These are phyloP conservation scores for Talaromyces pinophilus DNA, from an alignment of 2,329 filamentous ascomycete species.

Conservation along the genomic window DNA sequence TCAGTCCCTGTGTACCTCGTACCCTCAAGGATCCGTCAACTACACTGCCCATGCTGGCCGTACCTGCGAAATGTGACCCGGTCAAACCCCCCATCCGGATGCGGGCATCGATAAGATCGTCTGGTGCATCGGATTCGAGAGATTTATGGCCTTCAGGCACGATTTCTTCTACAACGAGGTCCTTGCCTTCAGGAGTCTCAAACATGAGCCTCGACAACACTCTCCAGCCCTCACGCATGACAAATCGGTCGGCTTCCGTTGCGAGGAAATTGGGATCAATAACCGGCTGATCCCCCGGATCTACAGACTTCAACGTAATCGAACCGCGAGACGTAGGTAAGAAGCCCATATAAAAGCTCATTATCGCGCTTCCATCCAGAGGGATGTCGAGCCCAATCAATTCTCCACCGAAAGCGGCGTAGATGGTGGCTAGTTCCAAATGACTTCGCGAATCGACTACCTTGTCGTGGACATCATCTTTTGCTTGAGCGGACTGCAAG, in stretches of 20 bases:
- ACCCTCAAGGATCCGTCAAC: conserved; percentile 26
- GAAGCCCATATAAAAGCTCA: not conserved
- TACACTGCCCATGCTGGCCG: conserved; percentile 25
- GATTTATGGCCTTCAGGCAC: not conserved
- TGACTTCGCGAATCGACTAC: not conserved
- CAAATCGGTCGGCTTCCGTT: conserved; percentile 5
- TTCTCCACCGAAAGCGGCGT: not conserved
- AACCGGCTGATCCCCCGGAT: conserved; percentile 5
- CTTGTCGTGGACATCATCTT: not conserved
- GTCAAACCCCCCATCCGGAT: not conserved
- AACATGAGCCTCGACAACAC: conserved; percentile 1
- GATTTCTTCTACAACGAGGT: conserved; percentile 10
- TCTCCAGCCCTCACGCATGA: conserved; percentile 8
- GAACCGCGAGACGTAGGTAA: conserved; percentile 17
- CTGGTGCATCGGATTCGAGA: not conserved
- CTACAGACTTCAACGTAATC: conserved; percentile 12
- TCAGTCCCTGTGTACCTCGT: conserved; percentile 22
- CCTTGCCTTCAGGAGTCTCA: conserved; percentile 1
- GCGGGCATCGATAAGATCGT: not conserved
- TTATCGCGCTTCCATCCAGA: conserved; percentile 6
- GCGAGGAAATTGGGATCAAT: conserved; percentile 18
- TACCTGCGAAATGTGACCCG: conserved; percentile 17
- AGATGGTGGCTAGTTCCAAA: conserved; percentile 11
- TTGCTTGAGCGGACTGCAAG: not conserved
- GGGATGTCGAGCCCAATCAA: not conserved